Conservation (phyloP, 2,329 filamentous ascomycete species). For the Trichoderma sp. region DNA sequence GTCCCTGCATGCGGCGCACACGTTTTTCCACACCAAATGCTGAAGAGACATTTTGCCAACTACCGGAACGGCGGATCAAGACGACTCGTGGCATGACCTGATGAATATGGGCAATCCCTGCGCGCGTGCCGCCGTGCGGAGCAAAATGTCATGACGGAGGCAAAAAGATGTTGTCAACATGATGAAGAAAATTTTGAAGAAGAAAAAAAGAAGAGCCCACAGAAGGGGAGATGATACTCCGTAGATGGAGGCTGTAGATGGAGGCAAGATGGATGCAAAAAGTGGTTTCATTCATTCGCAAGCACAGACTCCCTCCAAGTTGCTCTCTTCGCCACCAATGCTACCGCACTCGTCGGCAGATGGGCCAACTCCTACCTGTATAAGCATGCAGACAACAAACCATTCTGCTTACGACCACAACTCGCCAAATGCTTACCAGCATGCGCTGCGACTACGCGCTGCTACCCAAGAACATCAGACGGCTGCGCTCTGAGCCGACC, state of each 20-base stretch:
- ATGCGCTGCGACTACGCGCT: slow-evolving; percentile 13
- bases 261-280: background rate
- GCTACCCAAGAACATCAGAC: slow-evolving; percentile 1
- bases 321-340: background rate
- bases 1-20: slow-evolving; percentile 16
- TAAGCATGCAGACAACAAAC: background rate
- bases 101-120: slow-evolving; percentile 3
- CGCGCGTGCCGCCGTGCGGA: background rate
- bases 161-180: background rate
- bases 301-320: background rate
- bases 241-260: background rate
- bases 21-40: slow-evolving; percentile 1
- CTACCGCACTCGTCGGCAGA: background rate
- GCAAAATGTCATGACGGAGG: background rate
- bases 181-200: background rate
- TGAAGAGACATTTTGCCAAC: slow-evolving; percentile 3
- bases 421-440: background rate
- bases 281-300: background rate
- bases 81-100: slow-evolving; percentile 12
- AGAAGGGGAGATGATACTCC: background rate
- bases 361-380: background rate
- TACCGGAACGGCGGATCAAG: slow-evolving; percentile 9
- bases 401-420: background rate
- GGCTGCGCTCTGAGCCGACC: background rate
- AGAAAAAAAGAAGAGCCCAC: background rate